Base-by-base conservation (phyloP, 345 rosid species). In the Conringia planisiliqua region DNA sequence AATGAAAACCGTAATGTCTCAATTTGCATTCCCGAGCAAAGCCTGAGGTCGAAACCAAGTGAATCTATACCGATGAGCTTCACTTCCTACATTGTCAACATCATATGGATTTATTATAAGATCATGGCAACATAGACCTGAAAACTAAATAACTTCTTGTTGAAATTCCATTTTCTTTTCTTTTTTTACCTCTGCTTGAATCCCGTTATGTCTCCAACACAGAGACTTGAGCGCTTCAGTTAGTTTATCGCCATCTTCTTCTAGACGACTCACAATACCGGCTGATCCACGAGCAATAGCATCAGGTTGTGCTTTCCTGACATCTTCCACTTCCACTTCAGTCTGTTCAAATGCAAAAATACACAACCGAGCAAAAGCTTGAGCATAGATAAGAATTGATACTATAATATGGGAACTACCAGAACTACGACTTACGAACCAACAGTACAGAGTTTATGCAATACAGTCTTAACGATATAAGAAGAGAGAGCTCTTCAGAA, bases 1-100 rank as follows among this genome's bases (percentile, higher is more conserved):
- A 93, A 93, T 58, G 89, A 75, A 78, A 87, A 90, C 61, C 96
- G 86, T 81, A 91, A 70, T 20, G 96, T 88, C 78, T 90, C 89
- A 73, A 95, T 81, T 81, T 90, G 90, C 22, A 89, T 85, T 76
- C 89, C 99, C 10, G 89, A 86, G 76, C 99, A 95, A 78, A 86
- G 87, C 80, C 97, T 87, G 66, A 86, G 61, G 75, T 85, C 86
- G 55, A 95, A 91, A 60, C 99, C 97, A 57, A 89, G 85, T 54
- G 97, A 87, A 82, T 95, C 97, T 40, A 94, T 62, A 11, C 86
- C 82, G 3, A 81, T 84, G 39, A 91, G 76, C 54, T 78, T 83
- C 70, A 83, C 97, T 80, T 95, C 99, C 99, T 95, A 81, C 54
- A 63, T 63, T 55, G 27, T 27, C 20, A 14, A 7, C 50, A 73